These are phyloP conservation scores for Zea mays DNA, from an alignment of 176 grass and related monocot genomes.

Conservation along the genomic window Zm-B73-REFERENCE-NAM-5.0 NC_050100.1:23982001-23982500, in stretches of 20 bases:
- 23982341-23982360: not conserved
- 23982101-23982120: conserved; percentile 82
- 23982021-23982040: conserved; percentile 95
- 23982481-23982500: too few species aligned
- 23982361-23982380: not conserved
- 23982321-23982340: not conserved
- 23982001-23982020: conserved; percentile 85
- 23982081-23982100: conserved; percentile 80
- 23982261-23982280: conserved; percentile 16
- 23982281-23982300: not conserved
- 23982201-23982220: conserved; percentile 80
- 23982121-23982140: conserved; percentile 83
- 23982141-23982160: conserved; percentile 97
- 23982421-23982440: not conserved
- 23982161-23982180: conserved; percentile 85
- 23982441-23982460: too few species aligned
- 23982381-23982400: not conserved
- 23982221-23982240: conserved; percentile 85
- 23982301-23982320: not conserved
- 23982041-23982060: conserved; percentile 92
- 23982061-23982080: conserved; percentile 94
- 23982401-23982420: not conserved
- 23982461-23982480: too few species aligned
- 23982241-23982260: conserved; percentile 50
- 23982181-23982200: conserved; percentile 93